phyloP scores from a whole-genome alignment of 2,329 filamentous ascomycete genomes.

The Neoarthrinium moseri region DNA sequence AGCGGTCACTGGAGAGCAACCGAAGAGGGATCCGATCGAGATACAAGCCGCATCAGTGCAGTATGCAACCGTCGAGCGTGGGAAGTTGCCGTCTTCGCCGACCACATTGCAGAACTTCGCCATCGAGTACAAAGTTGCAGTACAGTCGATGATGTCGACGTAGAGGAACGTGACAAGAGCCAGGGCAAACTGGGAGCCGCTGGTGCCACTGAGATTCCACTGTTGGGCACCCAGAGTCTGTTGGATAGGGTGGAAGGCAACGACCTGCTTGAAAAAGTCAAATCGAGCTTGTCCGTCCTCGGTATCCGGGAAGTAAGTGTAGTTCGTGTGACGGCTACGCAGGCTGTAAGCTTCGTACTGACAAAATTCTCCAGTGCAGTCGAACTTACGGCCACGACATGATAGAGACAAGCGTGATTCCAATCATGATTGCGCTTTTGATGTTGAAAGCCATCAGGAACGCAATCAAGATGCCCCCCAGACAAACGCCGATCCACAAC shows the following conservation, averaged over 20 bases:
- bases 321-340: slow-evolving; percentile 58
- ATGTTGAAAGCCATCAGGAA: slow-evolving; percentile 78
- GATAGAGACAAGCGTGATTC: slow-evolving; percentile 69
- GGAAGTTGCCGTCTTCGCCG: slow-evolving; percentile 75
- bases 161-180: slow-evolving; percentile 78
- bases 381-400: slow-evolving; percentile 70
- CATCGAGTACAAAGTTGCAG: slow-evolving; percentile 79
- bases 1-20: slow-evolving; percentile 69
- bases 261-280: slow-evolving; percentile 71
- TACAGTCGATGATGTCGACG: slow-evolving; percentile 77
- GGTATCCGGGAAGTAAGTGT: slow-evolving; percentile 73
- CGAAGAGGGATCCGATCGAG: slow-evolving; percentile 68
- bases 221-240: slow-evolving; percentile 62
- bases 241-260: slow-evolving; percentile 69
- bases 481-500: slow-evolving; percentile 85
- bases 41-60: slow-evolving; percentile 70
- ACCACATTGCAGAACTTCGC: slow-evolving; percentile 70
- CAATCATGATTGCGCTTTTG: slow-evolving; percentile 73
- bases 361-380: slow-evolving; percentile 6
- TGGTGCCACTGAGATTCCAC: slow-evolving; percentile 58
- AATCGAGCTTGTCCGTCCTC: slow-evolving; percentile 62
- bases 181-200: slow-evolving; percentile 63
- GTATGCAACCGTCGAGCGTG: slow-evolving; percentile 79
- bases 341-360: slow-evolving; percentile 13
- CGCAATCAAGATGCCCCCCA: slow-evolving; percentile 75